These are phyloP conservation scores for Achlya hypogyna DNA, from an alignment of 352 stramenopile species.

Conservation along the genomic window DNA sequence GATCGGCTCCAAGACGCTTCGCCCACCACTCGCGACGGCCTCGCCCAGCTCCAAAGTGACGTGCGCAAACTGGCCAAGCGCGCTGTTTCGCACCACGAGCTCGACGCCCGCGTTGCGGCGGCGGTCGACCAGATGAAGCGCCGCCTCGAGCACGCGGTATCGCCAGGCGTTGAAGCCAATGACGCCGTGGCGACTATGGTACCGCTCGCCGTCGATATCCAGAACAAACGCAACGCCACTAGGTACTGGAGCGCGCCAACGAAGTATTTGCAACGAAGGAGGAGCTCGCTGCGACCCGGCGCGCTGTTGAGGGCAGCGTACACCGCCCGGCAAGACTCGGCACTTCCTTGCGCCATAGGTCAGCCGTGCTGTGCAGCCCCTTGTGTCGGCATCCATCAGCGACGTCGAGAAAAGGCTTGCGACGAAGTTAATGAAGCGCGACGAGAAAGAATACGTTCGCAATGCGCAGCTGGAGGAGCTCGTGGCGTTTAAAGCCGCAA, in stretches of 20 bases:
- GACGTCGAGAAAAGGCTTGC: not conserved
- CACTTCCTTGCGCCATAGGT: not conserved
- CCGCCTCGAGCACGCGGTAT: conserved; percentile 25
- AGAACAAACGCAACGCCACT: no score
- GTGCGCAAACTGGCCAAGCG: conserved; percentile 17
- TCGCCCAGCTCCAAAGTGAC: not conserved
- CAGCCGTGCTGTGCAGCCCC: not conserved
- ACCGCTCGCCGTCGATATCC: no score
- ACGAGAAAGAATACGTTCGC: not conserved
- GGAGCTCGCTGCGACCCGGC: no score
- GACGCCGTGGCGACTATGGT: not conserved
- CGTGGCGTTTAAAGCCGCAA: not conserved
- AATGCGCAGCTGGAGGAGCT: not conserved
- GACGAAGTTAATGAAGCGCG: not conserved
- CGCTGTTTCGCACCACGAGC: not conserved
- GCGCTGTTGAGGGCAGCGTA: no score
- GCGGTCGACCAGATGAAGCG: conserved; percentile 26
- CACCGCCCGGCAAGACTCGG: not conserved
- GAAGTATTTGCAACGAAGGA: not conserved
- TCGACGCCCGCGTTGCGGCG: not conserved
- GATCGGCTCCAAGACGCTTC: not conserved
- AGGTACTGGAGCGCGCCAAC: not conserved
- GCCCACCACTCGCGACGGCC: not conserved
- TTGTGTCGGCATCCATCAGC: not conserved
- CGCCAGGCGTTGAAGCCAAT: conserved; percentile 22